These are phyloP conservation scores for Alternaria sp. DNA, from an alignment of 2,329 filamentous ascomycete species.

Conservation along the genomic window DNA sequence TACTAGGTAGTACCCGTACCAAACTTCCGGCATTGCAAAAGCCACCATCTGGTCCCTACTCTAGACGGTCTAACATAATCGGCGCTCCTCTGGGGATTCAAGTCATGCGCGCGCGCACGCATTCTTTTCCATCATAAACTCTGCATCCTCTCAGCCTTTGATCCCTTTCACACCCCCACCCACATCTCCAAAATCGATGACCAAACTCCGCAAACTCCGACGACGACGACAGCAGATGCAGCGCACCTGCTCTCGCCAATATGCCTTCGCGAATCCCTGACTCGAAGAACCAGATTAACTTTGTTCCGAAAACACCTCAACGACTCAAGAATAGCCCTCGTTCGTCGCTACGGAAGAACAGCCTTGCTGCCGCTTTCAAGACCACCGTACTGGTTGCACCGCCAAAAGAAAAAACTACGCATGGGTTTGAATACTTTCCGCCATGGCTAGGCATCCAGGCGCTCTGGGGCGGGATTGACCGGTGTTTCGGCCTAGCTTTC, in stretches of 20 bases:
- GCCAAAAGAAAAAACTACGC: background rate
- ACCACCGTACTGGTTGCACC: background rate
- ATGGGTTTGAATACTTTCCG: conserved; percentile 11
- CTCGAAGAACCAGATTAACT: conserved; percentile 13
- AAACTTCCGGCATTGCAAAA: background rate
- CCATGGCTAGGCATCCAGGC: conserved; percentile 6
- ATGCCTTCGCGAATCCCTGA: conserved; percentile 4
- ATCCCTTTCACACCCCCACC: background rate
- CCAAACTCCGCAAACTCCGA: background rate
- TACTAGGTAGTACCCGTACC: background rate
- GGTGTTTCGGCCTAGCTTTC: conserved; percentile 7
- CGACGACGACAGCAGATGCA: background rate
- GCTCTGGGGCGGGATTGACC: conserved; percentile 9
- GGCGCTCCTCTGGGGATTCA: too few relatives aligned
- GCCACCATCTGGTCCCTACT: background rate
- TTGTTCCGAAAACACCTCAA: conserved; percentile 14
- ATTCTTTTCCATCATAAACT: too few relatives aligned
- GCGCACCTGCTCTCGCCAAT: background rate
- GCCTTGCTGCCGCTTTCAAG: conserved; percentile 8
- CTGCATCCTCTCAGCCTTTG: background rate
- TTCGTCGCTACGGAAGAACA: conserved; percentile 1
- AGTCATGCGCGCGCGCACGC: background rate
- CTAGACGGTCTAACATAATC: background rate
- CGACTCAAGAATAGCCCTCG: background rate
- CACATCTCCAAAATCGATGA: conserved; percentile 1